Evolutionary conservation across 1,139 yeast genomes (phyloP).

Genomic region (Yamadazyma taylorii): DNA sequence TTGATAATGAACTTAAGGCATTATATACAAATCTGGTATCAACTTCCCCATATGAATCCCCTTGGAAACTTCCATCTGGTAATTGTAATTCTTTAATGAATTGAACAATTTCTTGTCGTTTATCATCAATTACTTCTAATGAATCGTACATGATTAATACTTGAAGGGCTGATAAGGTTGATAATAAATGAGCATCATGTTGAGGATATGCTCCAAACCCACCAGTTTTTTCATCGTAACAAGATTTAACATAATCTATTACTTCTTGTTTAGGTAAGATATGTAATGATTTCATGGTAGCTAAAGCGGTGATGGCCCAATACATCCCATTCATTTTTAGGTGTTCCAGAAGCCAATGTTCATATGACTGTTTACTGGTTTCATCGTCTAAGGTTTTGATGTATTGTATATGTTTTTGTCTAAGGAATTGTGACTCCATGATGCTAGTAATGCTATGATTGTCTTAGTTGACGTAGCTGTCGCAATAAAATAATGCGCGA

Average conservation of each 20-base stretch:
- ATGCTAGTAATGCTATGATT: background rate
- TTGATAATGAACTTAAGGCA: conserved; percentile 70
- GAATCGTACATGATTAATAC: conserved; percentile 67
- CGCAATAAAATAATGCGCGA: no score
- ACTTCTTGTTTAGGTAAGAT: conserved; percentile 63
- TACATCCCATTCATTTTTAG: conserved; percentile 87
- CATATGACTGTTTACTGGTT: conserved; percentile 42
- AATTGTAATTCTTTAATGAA: conserved; percentile 60
- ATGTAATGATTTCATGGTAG: conserved; percentile 52
- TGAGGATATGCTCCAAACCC: conserved; percentile 90
- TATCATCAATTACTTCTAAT: conserved; percentile 35
- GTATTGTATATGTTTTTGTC: conserved; percentile 36
- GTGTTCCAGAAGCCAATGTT: conserved; percentile 91
- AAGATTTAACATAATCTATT: conserved; percentile 62
- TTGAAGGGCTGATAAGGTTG: conserved; percentile 87
- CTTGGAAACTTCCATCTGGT: conserved; percentile 78
- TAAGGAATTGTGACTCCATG: conserved; percentile 2
- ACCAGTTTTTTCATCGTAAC: conserved; percentile 63
- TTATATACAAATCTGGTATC: conserved; percentile 90
- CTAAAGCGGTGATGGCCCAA: conserved; percentile 89
- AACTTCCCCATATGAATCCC: conserved; percentile 88
- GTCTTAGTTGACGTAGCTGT: no score
- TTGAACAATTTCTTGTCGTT: conserved; percentile 26
- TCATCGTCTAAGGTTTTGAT: conserved; percentile 39
- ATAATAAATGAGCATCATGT: conserved; percentile 87